Conservation (phyloP, 768 basidiomycete genomes). For the Leccinum variicolor region DNA sequence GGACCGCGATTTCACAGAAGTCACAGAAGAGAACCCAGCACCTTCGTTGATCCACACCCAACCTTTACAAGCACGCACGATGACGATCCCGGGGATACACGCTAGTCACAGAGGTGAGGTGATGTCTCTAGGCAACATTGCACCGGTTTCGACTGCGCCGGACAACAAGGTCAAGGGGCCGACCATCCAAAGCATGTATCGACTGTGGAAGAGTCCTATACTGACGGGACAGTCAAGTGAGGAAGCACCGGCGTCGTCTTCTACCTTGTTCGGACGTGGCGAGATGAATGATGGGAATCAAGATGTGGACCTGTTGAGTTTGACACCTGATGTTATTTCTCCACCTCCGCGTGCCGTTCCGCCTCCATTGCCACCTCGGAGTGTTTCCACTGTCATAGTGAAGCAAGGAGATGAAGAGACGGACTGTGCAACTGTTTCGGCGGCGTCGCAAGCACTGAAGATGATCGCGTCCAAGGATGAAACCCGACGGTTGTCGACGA, state of each 20-base stretch:
- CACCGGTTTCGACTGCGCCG: slow-evolving; percentile 40
- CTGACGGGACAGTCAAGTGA: slow-evolving; percentile 27
- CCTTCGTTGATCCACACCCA: slow-evolving; percentile 66
- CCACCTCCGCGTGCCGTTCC: slow-evolving; percentile 30
- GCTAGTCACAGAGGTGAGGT: slow-evolving; percentile 81
- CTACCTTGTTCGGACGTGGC: slow-evolving; percentile 5
- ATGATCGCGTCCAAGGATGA: slow-evolving; percentile 51
- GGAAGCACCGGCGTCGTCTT: slow-evolving; percentile 10
- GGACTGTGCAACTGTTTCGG: slow-evolving; percentile 24
- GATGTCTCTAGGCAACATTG: slow-evolving; percentile 79
- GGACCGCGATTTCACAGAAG: slow-evolving; percentile 33
- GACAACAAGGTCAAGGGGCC: slow-evolving; percentile 44
- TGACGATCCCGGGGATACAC: slow-evolving; percentile 88
- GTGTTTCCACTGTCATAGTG: slow-evolving; percentile 31
- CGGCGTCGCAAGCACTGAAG: slow-evolving; percentile 56
- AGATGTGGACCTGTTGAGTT: slow-evolving; percentile 29
- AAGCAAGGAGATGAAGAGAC: slow-evolving; percentile 28
- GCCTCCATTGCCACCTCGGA: slow-evolving; percentile 43
- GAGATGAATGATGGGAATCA: slow-evolving; percentile 24
- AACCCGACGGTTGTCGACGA: slow-evolving; percentile 24
- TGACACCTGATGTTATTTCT: slow-evolving; percentile 20
- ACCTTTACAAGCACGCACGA: slow-evolving; percentile 68
- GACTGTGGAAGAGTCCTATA: slow-evolving; percentile 65
- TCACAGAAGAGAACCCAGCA: slow-evolving; percentile 24
- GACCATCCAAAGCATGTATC: slow-evolving; percentile 66